Evolutionary conservation across 2,329 filamentous ascomycete genomes (phyloP), one percentile per base, ranked within the genome.

Genomic region (Davidsoniella eucalypti): DNA sequence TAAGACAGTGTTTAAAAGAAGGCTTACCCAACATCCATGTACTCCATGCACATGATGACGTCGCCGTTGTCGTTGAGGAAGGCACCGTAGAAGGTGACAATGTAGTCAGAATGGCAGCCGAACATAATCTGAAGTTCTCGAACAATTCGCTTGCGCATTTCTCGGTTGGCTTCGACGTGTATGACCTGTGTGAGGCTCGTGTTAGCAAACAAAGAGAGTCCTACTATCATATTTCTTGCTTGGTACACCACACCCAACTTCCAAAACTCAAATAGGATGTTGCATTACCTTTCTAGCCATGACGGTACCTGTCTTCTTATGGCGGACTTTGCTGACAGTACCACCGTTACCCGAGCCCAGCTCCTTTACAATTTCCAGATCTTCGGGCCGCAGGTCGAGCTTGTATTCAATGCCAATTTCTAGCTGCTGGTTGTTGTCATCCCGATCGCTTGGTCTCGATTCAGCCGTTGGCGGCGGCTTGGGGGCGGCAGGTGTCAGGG

Each of bases 31-130:
- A 90, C 87, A 66, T 98, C 92, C 87, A 94, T 94, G 64, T 98
- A 96, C 65, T 98, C 92, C 92, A 98, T 98, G 65, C 92, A 98
- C 82, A 98, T 90, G 58, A 96, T 93, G 53, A 98, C 93, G 68
- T 98, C 92, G 62, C 93, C 90, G 55, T 87, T 87, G 61, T 93
- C 85, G 63, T 94, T 96, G 61, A 96, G 76, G 62, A 96, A 98
- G 37, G 92, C 92, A 54, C 92, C 92, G 61, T 96, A 96, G 66
- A 95, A 98, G 50, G 84, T 94, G 54, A 98, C 92, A 60, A 98
- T 96, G 65, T 93, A 88, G 54, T 92, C 85, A 18, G 86, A 95
- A 61, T 94, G 92, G 67, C 92, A 98, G 61, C 93, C 87, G 63
- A 95, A 88, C 80, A 96, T 96, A 57, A 98, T 95, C 63, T 95